phyloP scores from a whole-genome alignment of 305 asterid genomes.

The Fraxinus ornus region DNA sequence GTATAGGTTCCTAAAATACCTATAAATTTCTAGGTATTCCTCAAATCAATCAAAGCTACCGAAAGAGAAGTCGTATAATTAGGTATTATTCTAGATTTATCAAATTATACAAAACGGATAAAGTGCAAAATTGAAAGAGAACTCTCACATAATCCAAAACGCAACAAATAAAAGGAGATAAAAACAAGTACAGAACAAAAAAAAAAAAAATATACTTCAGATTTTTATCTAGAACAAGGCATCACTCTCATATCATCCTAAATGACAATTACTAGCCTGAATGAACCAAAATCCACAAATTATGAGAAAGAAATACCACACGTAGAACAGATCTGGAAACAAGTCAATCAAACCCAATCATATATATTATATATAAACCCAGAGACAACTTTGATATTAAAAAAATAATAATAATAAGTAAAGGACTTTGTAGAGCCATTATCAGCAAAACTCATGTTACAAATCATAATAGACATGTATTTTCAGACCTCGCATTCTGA shows the following conservation, averaged over 20 bases:
- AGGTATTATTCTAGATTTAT: not conserved
- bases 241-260: not conserved
- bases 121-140: not conserved
- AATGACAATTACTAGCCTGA: not conserved
- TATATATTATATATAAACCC: slow-evolving; percentile 7
- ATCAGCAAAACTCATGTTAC: slow-evolving; percentile 2
- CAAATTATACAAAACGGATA: not conserved
- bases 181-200: not conserved
- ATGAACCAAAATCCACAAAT: not conserved
- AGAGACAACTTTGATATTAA: not conserved
- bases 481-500: slow-evolving; percentile 19
- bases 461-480: slow-evolving; percentile 14
- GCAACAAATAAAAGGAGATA: not conserved
- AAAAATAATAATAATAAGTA: not conserved
- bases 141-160: not conserved
- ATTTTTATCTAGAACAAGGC: not conserved
- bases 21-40: not conserved
- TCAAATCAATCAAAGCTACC: not conserved
- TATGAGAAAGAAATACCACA: not conserved
- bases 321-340: slow-evolving; percentile 41
- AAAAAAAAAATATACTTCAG: not conserved
- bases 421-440: slow-evolving; percentile 15
- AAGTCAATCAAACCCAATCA: slow-evolving; percentile 21
- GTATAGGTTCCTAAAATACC: not conserved
- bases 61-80: not conserved